Evolutionary conservation across 202 grass and related monocot species (phyloP), one percentile per base, ranked within the genome.

Genomic region (Setaria viridis): DNA sequence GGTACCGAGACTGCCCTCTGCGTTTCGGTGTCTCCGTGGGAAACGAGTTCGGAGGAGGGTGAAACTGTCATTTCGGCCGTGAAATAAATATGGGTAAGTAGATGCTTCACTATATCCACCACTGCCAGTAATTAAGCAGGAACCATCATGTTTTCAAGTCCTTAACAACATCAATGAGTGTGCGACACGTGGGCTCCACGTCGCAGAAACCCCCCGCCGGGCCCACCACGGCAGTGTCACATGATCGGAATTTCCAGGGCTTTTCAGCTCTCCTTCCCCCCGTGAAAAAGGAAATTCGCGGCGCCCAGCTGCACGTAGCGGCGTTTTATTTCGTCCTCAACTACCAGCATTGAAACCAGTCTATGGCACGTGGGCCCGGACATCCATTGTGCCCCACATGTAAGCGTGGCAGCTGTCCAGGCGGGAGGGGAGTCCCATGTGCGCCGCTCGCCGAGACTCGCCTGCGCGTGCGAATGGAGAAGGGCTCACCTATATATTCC

Each of bases 401-500:
- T 39, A 56, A 87, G 76, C 2, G 0, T 10, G 1, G 0, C 9
- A 6, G 9, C 1, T 17, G 13, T n/a, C 7, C 25, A 20, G 67
- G 30, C 48, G 6, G 13, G 37, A 25, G 8, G 8, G 15, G 14
- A 11, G 32, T 7, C 37, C 7, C 79, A 87, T 41, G 72, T 70
- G 88, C 68, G 84, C 60, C 14, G 74, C 59, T 67, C 80, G 67
- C 42, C 73, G 19, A 62, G 39, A 34, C 70, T 25, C 17, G 72
- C 72, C 78, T 67, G 50, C 39, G 70, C 71, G 70, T 76, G 78
- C 66, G 68, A 67, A 7, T 7, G 47, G 64, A 35, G 35, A 43
- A 33, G 37, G 14, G 59, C 17, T 32, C 87, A 73, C 77, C 55
- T 86, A 91, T 91, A 87, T 80, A 84, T 85, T 30, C 67, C 69